Evolutionary conservation across 2,329 filamentous ascomycete genomes (phyloP).

Genomic region (Xylaria sp.): DNA sequence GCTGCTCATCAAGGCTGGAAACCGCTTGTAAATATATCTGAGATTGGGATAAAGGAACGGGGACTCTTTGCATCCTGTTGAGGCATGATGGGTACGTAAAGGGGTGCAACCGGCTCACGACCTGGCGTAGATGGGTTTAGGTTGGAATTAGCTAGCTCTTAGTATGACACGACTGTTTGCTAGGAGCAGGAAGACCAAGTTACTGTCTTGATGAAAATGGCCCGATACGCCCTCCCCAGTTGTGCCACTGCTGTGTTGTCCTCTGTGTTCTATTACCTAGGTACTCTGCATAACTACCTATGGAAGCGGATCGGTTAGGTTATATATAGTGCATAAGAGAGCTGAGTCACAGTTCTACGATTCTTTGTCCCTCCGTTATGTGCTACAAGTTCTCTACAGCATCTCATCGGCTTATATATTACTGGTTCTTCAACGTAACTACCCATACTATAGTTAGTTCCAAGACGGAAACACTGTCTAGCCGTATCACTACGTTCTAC

Average conservation of each 20-base stretch:
- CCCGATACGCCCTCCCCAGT: too few relatives aligned
- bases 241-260: not conserved
- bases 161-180: not conserved
- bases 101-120: not conserved
- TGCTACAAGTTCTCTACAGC: not conserved
- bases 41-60: not conserved
- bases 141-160: not conserved
- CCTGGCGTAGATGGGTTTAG: not conserved
- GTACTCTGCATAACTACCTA: not conserved
- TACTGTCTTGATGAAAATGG: not conserved
- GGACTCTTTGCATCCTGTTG: too few relatives aligned
- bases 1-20: slow-evolving; percentile 57
- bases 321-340: not conserved
- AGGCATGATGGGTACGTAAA: not conserved
- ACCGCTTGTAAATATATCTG: slow-evolving; percentile 34
- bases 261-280: not conserved
- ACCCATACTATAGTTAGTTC: not conserved
- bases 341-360: too few relatives aligned
- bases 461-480: not conserved
- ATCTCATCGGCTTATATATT: not conserved
- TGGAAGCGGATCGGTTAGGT: not conserved
- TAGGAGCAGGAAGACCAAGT: slow-evolving; percentile 5
- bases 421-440: not conserved
- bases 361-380: not conserved
- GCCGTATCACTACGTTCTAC: not conserved